phyloP scores from a whole-genome alignment of 192 early-diverging fungal genomes.

The Podila epicladia region DNA sequence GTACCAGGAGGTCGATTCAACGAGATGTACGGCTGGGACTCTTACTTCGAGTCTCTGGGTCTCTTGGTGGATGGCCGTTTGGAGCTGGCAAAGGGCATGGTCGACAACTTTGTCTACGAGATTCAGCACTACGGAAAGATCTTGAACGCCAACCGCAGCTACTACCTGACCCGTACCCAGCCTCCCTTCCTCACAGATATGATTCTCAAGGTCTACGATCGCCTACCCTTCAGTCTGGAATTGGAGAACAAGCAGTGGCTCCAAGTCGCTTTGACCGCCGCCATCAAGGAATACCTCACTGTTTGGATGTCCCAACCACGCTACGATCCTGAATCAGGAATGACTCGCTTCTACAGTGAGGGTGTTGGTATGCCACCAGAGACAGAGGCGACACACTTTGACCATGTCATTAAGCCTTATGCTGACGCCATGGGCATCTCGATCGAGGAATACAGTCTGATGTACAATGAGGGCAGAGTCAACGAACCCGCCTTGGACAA shows the following conservation, averaged over 20 bases:
- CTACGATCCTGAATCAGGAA: constrained; percentile 75
- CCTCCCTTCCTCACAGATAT: constrained; percentile 99
- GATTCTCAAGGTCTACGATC: constrained; percentile 82
- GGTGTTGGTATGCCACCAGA: constrained; percentile 98
- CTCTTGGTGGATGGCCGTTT: constrained; percentile 86
- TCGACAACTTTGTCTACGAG: constrained; percentile 97
- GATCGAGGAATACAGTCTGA: constrained; percentile 76
- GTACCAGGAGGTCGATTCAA: constrained; percentile 99
- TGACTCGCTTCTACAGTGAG: constrained; percentile 88
- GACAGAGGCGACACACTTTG: constrained; percentile 93
- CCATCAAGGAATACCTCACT: constrained; percentile 91
- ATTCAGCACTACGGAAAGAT: constrained; percentile 99
- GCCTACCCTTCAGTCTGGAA: constrained; percentile 58
- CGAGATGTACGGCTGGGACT: constrained; percentile 99
- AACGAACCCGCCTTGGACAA: constrained; percentile 87
- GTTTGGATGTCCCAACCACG: constrained; percentile 92
- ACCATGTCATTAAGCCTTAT: constrained; percentile 86
- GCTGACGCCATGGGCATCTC: constrained; percentile 71
- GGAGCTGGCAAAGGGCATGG: constrained; percentile 92
- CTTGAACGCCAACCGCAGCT: constrained; percentile 97
- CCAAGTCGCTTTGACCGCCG: constrained; percentile 69
- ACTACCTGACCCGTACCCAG: constrained; percentile 97
- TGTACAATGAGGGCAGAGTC: constrained; percentile 76
- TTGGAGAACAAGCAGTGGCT: constrained; percentile 79
- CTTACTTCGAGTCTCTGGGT: constrained; percentile 93